Conservation (phyloP, 352 stramenopile species). For the Phytophthora litchii region DNA sequence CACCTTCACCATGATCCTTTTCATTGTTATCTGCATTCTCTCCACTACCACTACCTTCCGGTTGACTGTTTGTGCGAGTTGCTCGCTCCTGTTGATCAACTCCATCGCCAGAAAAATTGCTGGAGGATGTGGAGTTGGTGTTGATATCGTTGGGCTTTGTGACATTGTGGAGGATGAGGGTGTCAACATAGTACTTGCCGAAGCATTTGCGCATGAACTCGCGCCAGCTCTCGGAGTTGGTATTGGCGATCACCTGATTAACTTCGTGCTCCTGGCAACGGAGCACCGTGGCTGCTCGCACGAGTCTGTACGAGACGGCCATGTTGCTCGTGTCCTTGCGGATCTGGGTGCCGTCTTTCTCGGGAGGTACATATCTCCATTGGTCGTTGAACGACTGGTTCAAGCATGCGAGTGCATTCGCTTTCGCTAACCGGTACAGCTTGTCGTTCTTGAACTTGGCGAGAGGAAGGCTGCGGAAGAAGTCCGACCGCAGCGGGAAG, state of each 20-base stretch:
- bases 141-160: conserved; percentile 23
- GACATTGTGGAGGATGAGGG: conserved; percentile 76
- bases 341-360: conserved; percentile 82
- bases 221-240: conserved; percentile 72
- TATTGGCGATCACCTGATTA: conserved; percentile 76
- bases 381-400: conserved; percentile 82
- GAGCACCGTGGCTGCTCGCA: conserved; percentile 72
- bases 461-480: conserved; percentile 74
- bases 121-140: conserved; percentile 11
- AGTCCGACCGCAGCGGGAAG: conserved; percentile 74
- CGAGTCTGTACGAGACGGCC: conserved; percentile 61
- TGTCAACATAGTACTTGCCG: conserved; percentile 76
- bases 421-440: conserved; percentile 58
- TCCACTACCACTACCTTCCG: conserved; percentile 27
- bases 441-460: conserved; percentile 58
- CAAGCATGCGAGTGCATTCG: conserved; percentile 61
- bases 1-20: conserved; percentile 22
- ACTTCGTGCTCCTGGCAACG: conserved; percentile 78
- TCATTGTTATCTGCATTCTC: conserved; percentile 33
- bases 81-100: conserved; percentile 10
- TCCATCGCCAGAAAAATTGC: conserved; percentile 7
- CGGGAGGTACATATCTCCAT: conserved; percentile 78
- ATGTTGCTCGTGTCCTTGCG: conserved; percentile 86
- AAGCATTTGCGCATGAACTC: conserved; percentile 81
- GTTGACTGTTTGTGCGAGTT: conserved; percentile 23